Evolutionary conservation across 257 asterid species (phyloP).

Genomic region (Echium plantagineum): DNA sequence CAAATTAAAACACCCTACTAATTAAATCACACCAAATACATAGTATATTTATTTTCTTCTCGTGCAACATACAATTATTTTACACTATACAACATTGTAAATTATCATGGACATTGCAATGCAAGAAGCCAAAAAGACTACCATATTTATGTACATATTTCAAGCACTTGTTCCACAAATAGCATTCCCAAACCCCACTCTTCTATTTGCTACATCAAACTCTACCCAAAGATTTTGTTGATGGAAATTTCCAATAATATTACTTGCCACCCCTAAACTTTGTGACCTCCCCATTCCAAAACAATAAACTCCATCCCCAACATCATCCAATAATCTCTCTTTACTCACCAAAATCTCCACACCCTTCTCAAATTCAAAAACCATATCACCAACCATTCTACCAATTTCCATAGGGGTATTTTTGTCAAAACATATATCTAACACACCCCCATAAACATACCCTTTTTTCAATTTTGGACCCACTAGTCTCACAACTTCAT

Average conservation of each 20-base stretch:
- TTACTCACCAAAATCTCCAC: constrained; percentile 34
- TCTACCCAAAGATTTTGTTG: constrained; percentile 89
- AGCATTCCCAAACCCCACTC: constrained; percentile 62
- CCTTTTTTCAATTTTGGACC: constrained; percentile 50
- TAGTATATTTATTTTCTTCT: not conserved
- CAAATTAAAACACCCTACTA: not conserved
- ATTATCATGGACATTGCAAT: constrained; percentile 6
- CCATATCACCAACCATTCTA: constrained; percentile 44
- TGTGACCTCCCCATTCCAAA: constrained; percentile 67
- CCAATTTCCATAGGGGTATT: constrained; percentile 23
- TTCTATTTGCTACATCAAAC: constrained; percentile 40
- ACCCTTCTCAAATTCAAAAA: constrained; percentile 44
- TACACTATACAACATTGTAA: constrained; percentile 5
- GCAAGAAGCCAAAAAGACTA: constrained; percentile 9
- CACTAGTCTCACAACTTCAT: constrained; percentile 34
- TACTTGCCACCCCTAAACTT: constrained; percentile 51
- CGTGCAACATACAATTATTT: constrained; percentile 1
- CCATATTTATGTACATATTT: not conserved
- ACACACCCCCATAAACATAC: constrained; percentile 42
- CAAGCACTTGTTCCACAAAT: constrained; percentile 40
- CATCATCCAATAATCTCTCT: constrained; percentile 40
- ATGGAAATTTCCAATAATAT: constrained; percentile 76
- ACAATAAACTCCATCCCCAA: constrained; percentile 59
- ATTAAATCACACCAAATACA: not conserved
- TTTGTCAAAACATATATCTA: constrained; percentile 75